Evolutionary conservation across 192 early-diverging fungal species (phyloP).

Genomic region (Rhizoclosmatium sp.): DNA sequence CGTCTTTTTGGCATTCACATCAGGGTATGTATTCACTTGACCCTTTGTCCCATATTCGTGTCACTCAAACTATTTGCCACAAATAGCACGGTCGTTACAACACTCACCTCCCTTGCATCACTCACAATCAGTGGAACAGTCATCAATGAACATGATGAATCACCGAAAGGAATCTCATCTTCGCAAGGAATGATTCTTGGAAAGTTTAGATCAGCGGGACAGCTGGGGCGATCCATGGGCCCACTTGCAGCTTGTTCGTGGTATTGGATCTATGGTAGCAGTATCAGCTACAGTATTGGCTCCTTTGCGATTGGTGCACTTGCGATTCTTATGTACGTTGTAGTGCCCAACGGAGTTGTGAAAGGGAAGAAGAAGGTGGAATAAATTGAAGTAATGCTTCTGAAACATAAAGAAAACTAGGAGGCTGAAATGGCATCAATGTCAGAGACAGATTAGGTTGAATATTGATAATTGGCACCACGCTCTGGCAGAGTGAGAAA

Average conservation of each 20-base stretch:
- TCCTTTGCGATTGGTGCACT: conserved; percentile 35
- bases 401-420: too few relatives aligned
- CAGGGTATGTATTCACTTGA: conserved; percentile 55
- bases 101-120: conserved; percentile 80
- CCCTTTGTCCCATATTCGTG: background rate
- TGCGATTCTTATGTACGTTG: conserved; percentile 20
- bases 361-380: conserved; percentile 1
- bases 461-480: too few relatives aligned
- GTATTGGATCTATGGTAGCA: conserved; percentile 76
- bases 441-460: too few relatives aligned
- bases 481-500: too few relatives aligned
- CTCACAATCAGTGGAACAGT: conserved; percentile 35
- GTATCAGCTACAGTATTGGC: conserved; percentile 40
- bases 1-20: conserved; percentile 86
- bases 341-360: conserved; percentile 17
- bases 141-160: background rate
- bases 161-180: conserved; percentile 40
- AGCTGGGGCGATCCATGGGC: conserved; percentile 89
- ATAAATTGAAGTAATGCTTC: background rate
- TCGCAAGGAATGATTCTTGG: conserved; percentile 77
- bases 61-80: background rate
- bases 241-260: conserved; percentile 85
- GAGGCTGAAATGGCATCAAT: too few relatives aligned
- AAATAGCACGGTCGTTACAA: conserved; percentile 86
- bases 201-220: conserved; percentile 84